These are phyloP conservation scores for Cercospora sojina DNA, from an alignment of 2,329 filamentous ascomycete species.

Conservation along the genomic window DNA sequence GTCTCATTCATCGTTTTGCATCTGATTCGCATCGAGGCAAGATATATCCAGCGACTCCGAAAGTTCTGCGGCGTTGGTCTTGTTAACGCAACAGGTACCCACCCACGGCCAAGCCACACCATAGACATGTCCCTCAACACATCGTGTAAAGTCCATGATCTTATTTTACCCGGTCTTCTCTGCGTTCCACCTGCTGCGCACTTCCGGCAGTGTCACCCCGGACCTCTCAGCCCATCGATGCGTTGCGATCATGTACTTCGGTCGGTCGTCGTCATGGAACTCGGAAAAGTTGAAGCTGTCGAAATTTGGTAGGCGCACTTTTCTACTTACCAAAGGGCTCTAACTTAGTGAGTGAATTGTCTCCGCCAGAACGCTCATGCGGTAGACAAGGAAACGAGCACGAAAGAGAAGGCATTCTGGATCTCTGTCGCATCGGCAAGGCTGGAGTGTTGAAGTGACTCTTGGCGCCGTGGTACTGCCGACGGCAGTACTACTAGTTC, in stretches of 20 bases:
- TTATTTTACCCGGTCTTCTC: conserved; percentile 22
- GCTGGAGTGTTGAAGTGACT: no score
- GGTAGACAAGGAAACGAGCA: neutral
- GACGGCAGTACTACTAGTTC: no score
- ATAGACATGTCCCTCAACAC: conserved; percentile 15
- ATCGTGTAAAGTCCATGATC: conserved; percentile 22
- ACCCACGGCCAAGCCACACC: conserved; percentile 28
- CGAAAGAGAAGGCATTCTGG: neutral
- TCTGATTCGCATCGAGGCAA: no score
- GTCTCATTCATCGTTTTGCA: no score
- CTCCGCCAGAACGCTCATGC: neutral
- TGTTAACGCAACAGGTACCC: conserved; percentile 32
- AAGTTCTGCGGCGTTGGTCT: no score
- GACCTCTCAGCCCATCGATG: conserved; percentile 19
- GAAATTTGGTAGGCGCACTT: conserved; percentile 22
- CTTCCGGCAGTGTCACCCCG: conserved; percentile 20
- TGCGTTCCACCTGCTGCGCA: conserved; percentile 17
- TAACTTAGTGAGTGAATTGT: neutral
- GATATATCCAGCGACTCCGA: conserved; percentile 17
- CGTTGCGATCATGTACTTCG: conserved; percentile 24
- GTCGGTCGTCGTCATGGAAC: conserved; percentile 20
- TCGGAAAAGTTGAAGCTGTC: conserved; percentile 18
- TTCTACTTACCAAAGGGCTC: neutral
- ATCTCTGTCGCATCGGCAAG: neutral
- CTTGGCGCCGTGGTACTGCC: no score